These are phyloP conservation scores for Furcasterigmium furcatum DNA, from an alignment of 2,329 filamentous ascomycete genomes.

Conservation along the genomic window DNA sequence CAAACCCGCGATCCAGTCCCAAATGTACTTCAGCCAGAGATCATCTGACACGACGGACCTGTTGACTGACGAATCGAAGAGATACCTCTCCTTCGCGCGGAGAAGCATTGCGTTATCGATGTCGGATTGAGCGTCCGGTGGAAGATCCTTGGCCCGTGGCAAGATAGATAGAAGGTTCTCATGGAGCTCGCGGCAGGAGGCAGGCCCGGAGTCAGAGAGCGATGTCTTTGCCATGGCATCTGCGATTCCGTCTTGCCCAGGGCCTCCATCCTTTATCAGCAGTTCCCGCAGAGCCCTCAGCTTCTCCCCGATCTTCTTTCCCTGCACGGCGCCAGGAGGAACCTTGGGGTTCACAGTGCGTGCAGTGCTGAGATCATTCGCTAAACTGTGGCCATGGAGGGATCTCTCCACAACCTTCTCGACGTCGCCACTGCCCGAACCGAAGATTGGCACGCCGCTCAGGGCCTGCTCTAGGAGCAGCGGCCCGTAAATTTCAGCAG, in stretches of 20 bases:
- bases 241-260: conserved; percentile 17
- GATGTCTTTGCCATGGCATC: conserved; percentile 31
- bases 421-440: conserved; percentile 42
- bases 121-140: conserved; percentile 46
- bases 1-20: conserved; percentile 69
- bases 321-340: conserved; percentile 32
- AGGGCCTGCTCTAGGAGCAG: conserved; percentile 51
- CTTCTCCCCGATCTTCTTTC: conserved; percentile 44
- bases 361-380: not conserved
- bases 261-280: not conserved
- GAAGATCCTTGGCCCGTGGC: conserved; percentile 40
- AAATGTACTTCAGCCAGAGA: conserved; percentile 73
- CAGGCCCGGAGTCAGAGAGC: conserved; percentile 28
- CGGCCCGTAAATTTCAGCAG: conserved; percentile 49
- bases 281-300: conserved; percentile 38
- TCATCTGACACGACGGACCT: conserved; percentile 66
- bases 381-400: not conserved
- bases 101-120: conserved; percentile 57
- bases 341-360: not conserved
- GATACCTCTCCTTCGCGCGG: conserved; percentile 58
- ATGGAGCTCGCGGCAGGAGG: conserved; percentile 54
- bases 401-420: conserved; percentile 22
- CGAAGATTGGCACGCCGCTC: conserved; percentile 54
- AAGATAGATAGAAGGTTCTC: conserved; percentile 49
- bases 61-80: conserved; percentile 64